phyloP scores from a whole-genome alignment of 1,284 basidiomycete genomes.

The Puccinia brachypodii region DNA sequence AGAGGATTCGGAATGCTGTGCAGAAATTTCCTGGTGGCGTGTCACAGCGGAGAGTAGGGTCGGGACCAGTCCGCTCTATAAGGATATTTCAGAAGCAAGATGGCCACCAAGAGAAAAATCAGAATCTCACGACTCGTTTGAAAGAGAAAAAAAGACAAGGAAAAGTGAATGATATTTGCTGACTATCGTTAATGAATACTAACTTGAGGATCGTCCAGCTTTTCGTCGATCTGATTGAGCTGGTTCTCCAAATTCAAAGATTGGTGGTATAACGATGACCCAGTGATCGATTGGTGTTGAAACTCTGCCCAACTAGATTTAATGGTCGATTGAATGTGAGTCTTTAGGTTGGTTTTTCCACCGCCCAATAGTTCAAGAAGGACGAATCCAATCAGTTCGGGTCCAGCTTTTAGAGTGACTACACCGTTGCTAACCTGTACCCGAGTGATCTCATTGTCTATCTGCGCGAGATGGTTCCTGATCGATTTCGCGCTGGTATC shows the following conservation, averaged over 20 bases:
- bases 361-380: not conserved
- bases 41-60: conserved; percentile 14
- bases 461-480: conserved; percentile 8
- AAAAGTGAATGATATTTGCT: conserved; percentile 8
- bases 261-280: conserved; percentile 20
- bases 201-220: conserved; percentile 29
- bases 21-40: conserved; percentile 25
- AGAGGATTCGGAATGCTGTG: conserved; percentile 20
- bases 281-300: conserved; percentile 32
- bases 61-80: conserved; percentile 36
- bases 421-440: conserved; percentile 23
- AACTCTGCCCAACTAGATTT: conserved; percentile 41
- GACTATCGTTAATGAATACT: conserved; percentile 29
- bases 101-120: not conserved
- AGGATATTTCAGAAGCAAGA: conserved; percentile 10
- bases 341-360: not conserved
- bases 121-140: not conserved
- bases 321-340: conserved; percentile 35
- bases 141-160: not conserved
- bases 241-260: conserved; percentile 22
- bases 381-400: not conserved
- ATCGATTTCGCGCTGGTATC: conserved; percentile 33
- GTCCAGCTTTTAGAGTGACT: not conserved
- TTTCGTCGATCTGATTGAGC: conserved; percentile 21
- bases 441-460: conserved; percentile 40